These are phyloP conservation scores for Colletotrichum truncatum DNA, from an alignment of 2,329 filamentous ascomycete genomes.

Conservation along the genomic window DNA sequence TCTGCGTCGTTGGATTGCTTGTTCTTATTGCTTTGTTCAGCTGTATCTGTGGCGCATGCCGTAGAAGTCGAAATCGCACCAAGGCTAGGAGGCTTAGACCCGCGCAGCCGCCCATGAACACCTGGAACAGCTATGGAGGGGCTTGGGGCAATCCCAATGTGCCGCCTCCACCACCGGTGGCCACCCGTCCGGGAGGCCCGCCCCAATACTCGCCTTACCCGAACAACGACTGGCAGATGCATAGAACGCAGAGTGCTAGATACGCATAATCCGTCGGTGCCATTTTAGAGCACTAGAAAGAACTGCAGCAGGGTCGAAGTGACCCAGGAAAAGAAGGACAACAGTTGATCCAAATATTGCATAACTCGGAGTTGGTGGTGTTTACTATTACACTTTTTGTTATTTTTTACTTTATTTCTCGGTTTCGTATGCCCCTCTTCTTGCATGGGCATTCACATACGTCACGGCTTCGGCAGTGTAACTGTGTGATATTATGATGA, in stretches of 20 bases:
- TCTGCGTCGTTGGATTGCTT: slow-evolving; percentile 73
- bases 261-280: slow-evolving; percentile 37
- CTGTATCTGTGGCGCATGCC: slow-evolving; percentile 58
- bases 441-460: slow-evolving; percentile 11
- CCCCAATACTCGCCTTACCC: slow-evolving; percentile 15
- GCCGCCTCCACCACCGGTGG: slow-evolving; percentile 18
- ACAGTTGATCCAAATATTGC: slow-evolving; percentile 29
- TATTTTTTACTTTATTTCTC: too few relatives aligned
- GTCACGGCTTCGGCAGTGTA: not conserved
- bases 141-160: slow-evolving; percentile 21
- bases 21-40: slow-evolving; percentile 76
- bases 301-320: not conserved
- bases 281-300: not conserved
- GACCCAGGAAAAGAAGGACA: not conserved
- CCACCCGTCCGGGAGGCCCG: slow-evolving; percentile 15
- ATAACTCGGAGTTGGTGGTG: slow-evolving; percentile 28
- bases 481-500: slow-evolving; percentile 24
- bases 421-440: not conserved
- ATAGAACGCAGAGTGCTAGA: slow-evolving; percentile 32
- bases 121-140: slow-evolving; percentile 33
- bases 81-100: slow-evolving; percentile 37
- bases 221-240: slow-evolving; percentile 14
- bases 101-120: slow-evolving; percentile 26
- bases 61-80: slow-evolving; percentile 33
- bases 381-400: slow-evolving; percentile 17